Evolutionary conservation across 192 early-diverging fungal species (phyloP).

Genomic region (Paraglomus occultum): DNA sequence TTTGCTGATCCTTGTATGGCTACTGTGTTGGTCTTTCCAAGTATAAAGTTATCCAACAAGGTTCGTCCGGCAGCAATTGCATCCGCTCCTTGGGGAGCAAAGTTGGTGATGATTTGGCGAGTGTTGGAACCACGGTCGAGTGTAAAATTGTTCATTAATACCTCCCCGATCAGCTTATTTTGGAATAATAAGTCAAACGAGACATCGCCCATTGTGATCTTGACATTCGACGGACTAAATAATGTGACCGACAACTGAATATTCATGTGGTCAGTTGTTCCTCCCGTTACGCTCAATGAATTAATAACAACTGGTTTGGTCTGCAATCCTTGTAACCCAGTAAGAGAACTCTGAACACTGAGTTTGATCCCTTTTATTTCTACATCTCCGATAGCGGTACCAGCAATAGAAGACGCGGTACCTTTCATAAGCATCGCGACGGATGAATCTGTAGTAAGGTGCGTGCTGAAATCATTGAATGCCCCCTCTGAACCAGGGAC

Average conservation of each 20-base stretch:
- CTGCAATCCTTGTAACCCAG: slow-evolving; percentile 57
- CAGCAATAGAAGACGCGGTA: slow-evolving; percentile 46
- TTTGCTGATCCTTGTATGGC: slow-evolving; percentile 37
- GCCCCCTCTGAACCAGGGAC: slow-evolving; percentile 39
- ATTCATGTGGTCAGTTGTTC: slow-evolving; percentile 45
- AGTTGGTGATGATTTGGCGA: slow-evolving; percentile 40
- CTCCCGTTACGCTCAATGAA: slow-evolving; percentile 55
- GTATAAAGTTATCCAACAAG: slow-evolving; percentile 46
- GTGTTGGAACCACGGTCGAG: slow-evolving; percentile 50
- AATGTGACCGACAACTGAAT: slow-evolving; percentile 41
- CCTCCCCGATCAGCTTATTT: slow-evolving; percentile 43
- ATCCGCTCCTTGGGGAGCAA: slow-evolving; percentile 32
- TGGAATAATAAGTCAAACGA: slow-evolving; percentile 42
- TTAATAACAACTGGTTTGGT: slow-evolving; percentile 50
- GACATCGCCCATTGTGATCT: slow-evolving; percentile 49
- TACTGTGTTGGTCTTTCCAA: slow-evolving; percentile 37
- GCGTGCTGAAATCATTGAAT: slow-evolving; percentile 55
- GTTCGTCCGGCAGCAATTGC: slow-evolving; percentile 35
- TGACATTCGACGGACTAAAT: slow-evolving; percentile 52
- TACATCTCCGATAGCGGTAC: slow-evolving; percentile 56
- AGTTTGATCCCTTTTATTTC: slow-evolving; percentile 53
- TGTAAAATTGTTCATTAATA: slow-evolving; percentile 41
- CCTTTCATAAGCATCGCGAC: slow-evolving; percentile 49
- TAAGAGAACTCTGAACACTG: slow-evolving; percentile 45
- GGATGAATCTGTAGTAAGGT: slow-evolving; percentile 42